Conservation (phyloP, 2,329 filamentous ascomycete genomes). For the Diplodia sapinea region DNA sequence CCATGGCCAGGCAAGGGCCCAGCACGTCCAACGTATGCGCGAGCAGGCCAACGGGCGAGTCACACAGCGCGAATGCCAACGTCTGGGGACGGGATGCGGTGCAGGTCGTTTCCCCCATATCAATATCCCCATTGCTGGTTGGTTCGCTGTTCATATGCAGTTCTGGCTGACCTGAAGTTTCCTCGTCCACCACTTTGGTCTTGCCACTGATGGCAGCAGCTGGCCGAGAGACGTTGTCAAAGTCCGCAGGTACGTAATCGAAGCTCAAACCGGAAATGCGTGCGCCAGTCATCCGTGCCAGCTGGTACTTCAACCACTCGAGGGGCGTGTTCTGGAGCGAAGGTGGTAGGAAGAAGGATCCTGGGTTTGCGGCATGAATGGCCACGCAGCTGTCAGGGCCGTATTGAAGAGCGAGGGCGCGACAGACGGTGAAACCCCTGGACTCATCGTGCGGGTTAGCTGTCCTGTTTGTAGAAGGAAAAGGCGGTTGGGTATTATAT, state of each 20-base stretch:
- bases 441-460: background rate
- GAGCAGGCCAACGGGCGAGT: constrained; percentile 47
- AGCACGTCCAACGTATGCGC: constrained; percentile 44
- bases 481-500: constrained; percentile 33
- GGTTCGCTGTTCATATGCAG: background rate
- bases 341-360: constrained; percentile 60
- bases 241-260: constrained; percentile 63
- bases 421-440: constrained; percentile 53
- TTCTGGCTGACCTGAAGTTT: background rate
- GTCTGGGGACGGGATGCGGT: constrained; percentile 42
- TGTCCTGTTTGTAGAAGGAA: background rate
- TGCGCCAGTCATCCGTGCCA: constrained; percentile 53
- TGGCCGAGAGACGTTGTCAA: constrained; percentile 37
- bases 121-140: background rate
- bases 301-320: constrained; percentile 62
- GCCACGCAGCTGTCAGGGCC: constrained; percentile 60
- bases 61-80: constrained; percentile 46
- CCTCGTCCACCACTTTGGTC: background rate
- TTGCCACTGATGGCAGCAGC: background rate
- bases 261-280: constrained; percentile 56
- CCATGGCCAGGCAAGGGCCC: constrained; percentile 35
- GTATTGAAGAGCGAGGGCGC: constrained; percentile 56
- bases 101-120: background rate
- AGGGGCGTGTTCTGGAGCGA: constrained; percentile 51
- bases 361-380: constrained; percentile 62